phyloP scores from a whole-genome alignment of 1,284 basidiomycete species.

The Cutaneotrichosporon cyanovorans region DNA sequence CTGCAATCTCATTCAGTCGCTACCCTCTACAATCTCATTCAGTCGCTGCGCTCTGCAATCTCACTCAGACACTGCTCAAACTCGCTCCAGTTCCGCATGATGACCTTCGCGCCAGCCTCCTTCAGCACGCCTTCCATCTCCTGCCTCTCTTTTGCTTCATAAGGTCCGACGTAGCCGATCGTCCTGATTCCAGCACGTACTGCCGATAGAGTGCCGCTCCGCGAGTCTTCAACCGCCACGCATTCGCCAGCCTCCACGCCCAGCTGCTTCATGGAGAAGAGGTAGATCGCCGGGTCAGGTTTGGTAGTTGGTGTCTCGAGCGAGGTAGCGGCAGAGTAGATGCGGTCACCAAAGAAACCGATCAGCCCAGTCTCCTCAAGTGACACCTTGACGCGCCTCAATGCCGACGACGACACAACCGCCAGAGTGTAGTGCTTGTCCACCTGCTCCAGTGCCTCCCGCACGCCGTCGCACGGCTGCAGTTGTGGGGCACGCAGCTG shows the following conservation, averaged over 20 bases:
- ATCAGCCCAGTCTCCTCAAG: conserved; percentile 16
- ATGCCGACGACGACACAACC: conserved; percentile 19
- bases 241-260: conserved; percentile 9
- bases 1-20: too few species aligned
- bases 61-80: conserved; percentile 11
- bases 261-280: conserved; percentile 13
- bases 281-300: conserved; percentile 28
- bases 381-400: conserved; percentile 20
- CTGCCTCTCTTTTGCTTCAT: conserved; percentile 15
- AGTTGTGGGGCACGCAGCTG: conserved; percentile 10
- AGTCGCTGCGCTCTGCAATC: too few species aligned
- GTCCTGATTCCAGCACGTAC: conserved; percentile 18
- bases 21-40: too few species aligned
- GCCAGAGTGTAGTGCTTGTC: conserved; percentile 10
- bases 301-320: conserved; percentile 20
- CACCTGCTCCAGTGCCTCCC: conserved; percentile 10
- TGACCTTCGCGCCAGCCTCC: conserved; percentile 19
- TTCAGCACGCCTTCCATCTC: conserved; percentile 12
- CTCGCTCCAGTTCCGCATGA: conserved; percentile 23
- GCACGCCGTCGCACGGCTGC: conserved; percentile 15
- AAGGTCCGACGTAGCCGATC: conserved; percentile 25
- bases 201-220: conserved; percentile 19
- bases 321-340: conserved; percentile 22
- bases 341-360: conserved; percentile 15
- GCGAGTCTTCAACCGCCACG: conserved; percentile 25